These are phyloP conservation scores for Apostasia ramifera DNA, from an alignment of 106 monocot genomes.

Conservation along the genomic window DNA sequence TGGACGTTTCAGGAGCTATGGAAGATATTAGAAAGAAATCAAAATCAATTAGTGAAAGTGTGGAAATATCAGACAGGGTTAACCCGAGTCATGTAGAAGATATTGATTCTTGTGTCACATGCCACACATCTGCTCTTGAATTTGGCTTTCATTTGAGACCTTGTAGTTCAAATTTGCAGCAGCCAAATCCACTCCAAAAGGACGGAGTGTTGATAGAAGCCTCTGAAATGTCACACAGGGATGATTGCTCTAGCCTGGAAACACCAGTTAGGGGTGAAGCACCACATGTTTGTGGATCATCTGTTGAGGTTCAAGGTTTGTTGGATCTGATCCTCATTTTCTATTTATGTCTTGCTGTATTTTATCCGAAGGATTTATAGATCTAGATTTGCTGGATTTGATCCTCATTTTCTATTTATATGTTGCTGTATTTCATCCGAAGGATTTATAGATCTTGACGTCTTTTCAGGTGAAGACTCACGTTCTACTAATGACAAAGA, in stretches of 20 bases:
- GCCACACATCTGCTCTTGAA: neutral
- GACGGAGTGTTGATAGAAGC: conserved; percentile 13
- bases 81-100: conserved; percentile 11
- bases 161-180: conserved; percentile 18
- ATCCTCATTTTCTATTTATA: conserved; percentile 1
- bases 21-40: neutral
- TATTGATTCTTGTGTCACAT: neutral
- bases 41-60: conserved; percentile 4
- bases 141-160: conserved; percentile 26
- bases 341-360: neutral
- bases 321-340: conserved; percentile 1
- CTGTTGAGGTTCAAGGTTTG: conserved; percentile 44
- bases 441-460: neutral
- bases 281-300: conserved; percentile 15
- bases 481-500: conserved; percentile 6
- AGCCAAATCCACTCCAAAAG: neutral
- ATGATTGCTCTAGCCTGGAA: conserved; percentile 10
- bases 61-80: conserved; percentile 5
- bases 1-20: conserved; percentile 1
- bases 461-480: conserved; percentile 20
- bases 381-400: conserved; percentile 10
- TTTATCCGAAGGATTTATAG: too few relatives aligned
- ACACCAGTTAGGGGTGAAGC: conserved; percentile 12
- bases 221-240: conserved; percentile 9
- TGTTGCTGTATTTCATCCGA: neutral